phyloP scores from a whole-genome alignment of 345 rosid species.

The Euphorbia lathyris region DNA sequence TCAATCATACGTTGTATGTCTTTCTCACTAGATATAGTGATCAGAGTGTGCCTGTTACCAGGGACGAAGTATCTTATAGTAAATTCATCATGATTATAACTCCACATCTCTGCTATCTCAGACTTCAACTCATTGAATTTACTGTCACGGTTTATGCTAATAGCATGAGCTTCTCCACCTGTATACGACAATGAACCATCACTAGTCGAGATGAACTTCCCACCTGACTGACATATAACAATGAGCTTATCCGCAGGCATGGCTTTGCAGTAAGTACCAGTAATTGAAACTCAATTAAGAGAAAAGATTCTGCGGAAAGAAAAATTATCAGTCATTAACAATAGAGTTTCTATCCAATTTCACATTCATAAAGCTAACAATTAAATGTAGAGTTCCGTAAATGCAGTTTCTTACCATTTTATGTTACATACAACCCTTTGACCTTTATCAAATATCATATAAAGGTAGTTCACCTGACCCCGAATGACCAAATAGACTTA shows the following conservation, averaged over 20 bases:
- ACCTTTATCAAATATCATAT: background rate
- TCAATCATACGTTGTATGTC: slow-evolving; percentile 26
- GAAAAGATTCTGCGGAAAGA: slow-evolving; percentile 3
- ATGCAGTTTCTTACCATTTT: background rate
- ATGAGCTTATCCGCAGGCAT: slow-evolving; percentile 15
- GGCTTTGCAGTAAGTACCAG: background rate
- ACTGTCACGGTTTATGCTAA: slow-evolving; percentile 14
- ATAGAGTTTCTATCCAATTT: background rate
- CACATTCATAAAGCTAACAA: background rate
- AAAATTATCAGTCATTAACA: background rate
- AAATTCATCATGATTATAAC: slow-evolving; percentile 13
- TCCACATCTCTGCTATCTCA: slow-evolving; percentile 30
- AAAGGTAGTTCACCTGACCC: no score
- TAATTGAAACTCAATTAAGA: background rate
- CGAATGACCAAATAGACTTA: no score
- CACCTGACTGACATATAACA: slow-evolving; percentile 28
- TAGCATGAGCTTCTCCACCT: slow-evolving; percentile 33
- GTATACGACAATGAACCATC: slow-evolving; percentile 23
- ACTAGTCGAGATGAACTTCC: slow-evolving; percentile 17
- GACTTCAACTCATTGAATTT: slow-evolving; percentile 20
- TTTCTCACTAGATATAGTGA: slow-evolving; percentile 26
- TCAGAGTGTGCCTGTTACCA: slow-evolving; percentile 21
- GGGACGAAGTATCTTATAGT: slow-evolving; percentile 27
- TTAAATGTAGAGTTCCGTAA: background rate
- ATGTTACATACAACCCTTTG: background rate